phyloP scores from a whole-genome alignment of 139 green algal species.

The Picochlorum sp. region DNA sequence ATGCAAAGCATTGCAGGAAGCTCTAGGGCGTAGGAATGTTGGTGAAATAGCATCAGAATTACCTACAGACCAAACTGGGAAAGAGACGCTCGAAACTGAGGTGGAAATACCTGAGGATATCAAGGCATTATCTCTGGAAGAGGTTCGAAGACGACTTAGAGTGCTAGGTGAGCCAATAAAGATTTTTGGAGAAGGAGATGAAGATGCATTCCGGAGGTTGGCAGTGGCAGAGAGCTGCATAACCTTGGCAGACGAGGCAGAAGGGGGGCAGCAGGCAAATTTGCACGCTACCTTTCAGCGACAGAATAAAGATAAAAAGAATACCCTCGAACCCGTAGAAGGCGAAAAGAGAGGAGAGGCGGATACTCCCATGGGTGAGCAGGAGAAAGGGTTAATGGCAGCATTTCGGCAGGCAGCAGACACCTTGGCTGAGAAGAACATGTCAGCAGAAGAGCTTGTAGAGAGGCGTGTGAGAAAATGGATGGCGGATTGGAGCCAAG shows the following conservation, averaged over 20 bases:
- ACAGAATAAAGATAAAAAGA: constrained; percentile 21
- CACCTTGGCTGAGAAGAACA: constrained; percentile 43
- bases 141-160: constrained; percentile 78
- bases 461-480: constrained; percentile 24
- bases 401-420: constrained; percentile 46
- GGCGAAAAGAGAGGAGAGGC: neutral
- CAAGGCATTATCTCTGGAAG: constrained; percentile 5
- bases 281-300: constrained; percentile 48
- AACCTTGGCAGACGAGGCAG: constrained; percentile 42
- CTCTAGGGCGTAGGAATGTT: neutral
- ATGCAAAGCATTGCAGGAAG: no score
- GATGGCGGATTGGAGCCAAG: constrained; percentile 74
- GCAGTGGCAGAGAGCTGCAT: constrained; percentile 44
- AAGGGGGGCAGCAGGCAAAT: constrained; percentile 57
- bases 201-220: constrained; percentile 43
- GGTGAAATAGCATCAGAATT: neutral
- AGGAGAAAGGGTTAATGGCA: constrained; percentile 6
- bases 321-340: neutral
- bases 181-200: constrained; percentile 83
- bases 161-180: constrained; percentile 75
- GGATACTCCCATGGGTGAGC: neutral
- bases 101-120: neutral
- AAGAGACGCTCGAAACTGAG: no score
- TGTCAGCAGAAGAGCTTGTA: constrained; percentile 65
- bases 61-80: no score